phyloP scores from a whole-genome alignment of 345 rosid genomes.

The Pistacia atlantica region DNA sequence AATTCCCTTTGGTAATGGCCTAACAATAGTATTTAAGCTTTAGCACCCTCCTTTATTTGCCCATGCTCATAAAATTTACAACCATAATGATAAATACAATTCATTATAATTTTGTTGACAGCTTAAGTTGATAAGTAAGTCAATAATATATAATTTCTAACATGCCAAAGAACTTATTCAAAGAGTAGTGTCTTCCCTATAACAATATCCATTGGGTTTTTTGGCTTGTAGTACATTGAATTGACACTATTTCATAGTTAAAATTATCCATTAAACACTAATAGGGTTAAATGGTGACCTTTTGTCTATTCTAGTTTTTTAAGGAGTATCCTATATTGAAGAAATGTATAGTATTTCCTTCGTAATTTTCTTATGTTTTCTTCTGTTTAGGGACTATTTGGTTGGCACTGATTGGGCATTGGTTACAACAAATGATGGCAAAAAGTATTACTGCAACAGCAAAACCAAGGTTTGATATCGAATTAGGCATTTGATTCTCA shows the following conservation, averaged over 20 bases:
- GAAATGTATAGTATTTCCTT: neutral
- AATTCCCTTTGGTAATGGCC: too few species aligned
- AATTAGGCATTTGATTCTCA: neutral
- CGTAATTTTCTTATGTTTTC: neutral
- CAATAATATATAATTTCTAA: too few species aligned
- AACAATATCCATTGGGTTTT: too few species aligned
- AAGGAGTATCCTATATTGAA: neutral
- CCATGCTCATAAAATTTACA: too few species aligned
- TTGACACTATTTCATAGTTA: neutral
- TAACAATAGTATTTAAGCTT: too few species aligned
- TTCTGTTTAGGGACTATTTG: constrained; percentile 68
- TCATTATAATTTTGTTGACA: too few species aligned
- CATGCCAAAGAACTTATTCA: too few species aligned
- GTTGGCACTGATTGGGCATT: constrained; percentile 88
- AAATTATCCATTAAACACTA: neutral
- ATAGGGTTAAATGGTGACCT: neutral
- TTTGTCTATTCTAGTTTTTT: neutral
- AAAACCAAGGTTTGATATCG: constrained; percentile 67
- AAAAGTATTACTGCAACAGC: constrained; percentile 85
- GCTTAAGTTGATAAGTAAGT: too few species aligned
- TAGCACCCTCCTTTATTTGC: too few species aligned
- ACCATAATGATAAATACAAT: too few species aligned
- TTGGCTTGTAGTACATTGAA: too few species aligned
- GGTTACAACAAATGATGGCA: constrained; percentile 85
- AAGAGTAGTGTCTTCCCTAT: too few species aligned